Base-by-base conservation (phyloP, 106 monocot genomes). In the Alisma plantagoaquatica region DNA sequence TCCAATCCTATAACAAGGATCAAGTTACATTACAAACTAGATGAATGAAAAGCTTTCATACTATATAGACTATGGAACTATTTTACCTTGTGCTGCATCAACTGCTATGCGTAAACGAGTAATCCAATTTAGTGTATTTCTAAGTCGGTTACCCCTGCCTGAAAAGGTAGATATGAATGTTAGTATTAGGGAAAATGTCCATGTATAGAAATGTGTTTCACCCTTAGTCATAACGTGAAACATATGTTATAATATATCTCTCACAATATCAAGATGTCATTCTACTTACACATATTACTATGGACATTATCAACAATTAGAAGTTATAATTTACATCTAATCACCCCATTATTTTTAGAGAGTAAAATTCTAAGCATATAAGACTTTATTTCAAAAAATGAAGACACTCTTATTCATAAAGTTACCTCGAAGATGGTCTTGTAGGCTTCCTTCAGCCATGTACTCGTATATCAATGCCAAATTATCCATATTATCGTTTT, bases 21-120 rank as follows among this genome's bases (percentile, higher is more conserved):
- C n/a, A n/a, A 12, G 25, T 26, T 29, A 24, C 2, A 22, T 27
- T 11, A 27, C 15, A 22, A 29, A 14, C 41, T 28, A 14, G 28
- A 29, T n/a, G 19, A 50, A 14, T 2, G 41, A 24, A 26, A 51
- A 49, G 22, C 7, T 19, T 26, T 10, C 23, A 29, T 32, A 17
- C 0, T 48, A 11, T 2, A 17, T 22, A 32, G 31, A 4, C 2
- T 35, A 43, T 26, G 22, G 19, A n/a, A 5, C 0, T 3, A n/a
- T 23, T 50, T 10, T 27, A 65, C 64, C 64, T 51, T 54, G 64
- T 51, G 64, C 64, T 18, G 51, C 42, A 33, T 65, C 64, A 29
- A 46, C 3, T 42, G 64, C 53, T 54, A 65, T 65, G 3, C 38
- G 30, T 1, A 65, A 43, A 19, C 64, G 53, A 4, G 15, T 14